A percentile compares a stretch with the other conserved stretches of the same genome.
Evolutionary conservation across 225 moss, liverwort and hornwort species (phyloP).

Genomic region (Sphagnum contortum): DNA sequence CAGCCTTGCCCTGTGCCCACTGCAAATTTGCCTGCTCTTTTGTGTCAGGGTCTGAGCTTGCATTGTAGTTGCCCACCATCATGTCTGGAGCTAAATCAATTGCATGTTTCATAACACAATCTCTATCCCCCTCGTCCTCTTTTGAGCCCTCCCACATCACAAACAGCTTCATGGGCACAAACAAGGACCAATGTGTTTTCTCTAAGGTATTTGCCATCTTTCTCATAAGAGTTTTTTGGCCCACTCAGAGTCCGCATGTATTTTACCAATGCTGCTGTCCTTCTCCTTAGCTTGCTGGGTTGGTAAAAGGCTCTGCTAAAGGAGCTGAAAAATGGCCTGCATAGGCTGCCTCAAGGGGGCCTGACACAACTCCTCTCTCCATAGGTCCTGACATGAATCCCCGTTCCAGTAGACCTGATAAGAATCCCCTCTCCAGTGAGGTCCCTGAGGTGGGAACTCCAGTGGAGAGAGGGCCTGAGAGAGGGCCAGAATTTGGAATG

Average conservation of each 20-base stretch:
- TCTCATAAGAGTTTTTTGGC: constrained; percentile 60
- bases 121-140: constrained; percentile 23
- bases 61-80: constrained; percentile 11
- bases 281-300: constrained; percentile 19
- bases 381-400: constrained; percentile 93
- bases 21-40: constrained; percentile 71
- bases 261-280: constrained; percentile 49
- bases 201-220: constrained; percentile 66
- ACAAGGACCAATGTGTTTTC: constrained; percentile 32
- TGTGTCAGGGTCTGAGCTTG: constrained; percentile 56
- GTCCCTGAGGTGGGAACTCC: constrained; percentile 55
- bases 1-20: constrained; percentile 99
- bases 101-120: constrained; percentile 13
- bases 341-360: constrained; percentile 67
- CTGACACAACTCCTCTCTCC: constrained; percentile 74
- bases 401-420: constrained; percentile 89
- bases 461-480: constrained; percentile 24
- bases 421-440: constrained; percentile 83
- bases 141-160: constrained; percentile 25
- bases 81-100: constrained; percentile 38
- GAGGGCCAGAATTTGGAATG: constrained; percentile 51
- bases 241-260: constrained; percentile 68
- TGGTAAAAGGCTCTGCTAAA: constrained; percentile 33
- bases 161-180: constrained; percentile 61
- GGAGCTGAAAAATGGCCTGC: constrained; percentile 89